A percentile compares a stretch with the other conserved stretches of the same genome.
These are phyloP conservation scores for Gyromitra esculenta DNA, from an alignment of 2,329 filamentous ascomycete species.

Conservation along the genomic window DNA sequence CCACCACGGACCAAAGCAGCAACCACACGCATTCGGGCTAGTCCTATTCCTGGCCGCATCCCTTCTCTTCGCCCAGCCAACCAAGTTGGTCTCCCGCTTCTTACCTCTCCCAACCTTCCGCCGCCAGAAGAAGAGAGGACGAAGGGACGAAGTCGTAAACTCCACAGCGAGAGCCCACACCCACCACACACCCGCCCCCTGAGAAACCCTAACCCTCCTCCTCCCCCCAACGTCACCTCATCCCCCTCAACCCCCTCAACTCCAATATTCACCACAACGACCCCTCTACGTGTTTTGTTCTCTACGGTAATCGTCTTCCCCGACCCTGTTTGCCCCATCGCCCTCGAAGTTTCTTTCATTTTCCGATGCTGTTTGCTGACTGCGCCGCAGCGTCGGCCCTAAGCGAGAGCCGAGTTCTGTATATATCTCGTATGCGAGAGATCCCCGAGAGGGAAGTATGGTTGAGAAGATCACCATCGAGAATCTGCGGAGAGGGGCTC, in stretches of 20 bases:
- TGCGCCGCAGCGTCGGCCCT: conserved; percentile 43
- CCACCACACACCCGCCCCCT: conserved; percentile 47
- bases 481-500: conserved; percentile 48
- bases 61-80: conserved; percentile 43
- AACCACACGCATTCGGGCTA: conserved; percentile 35
- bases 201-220: conserved; percentile 54
- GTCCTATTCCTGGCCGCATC: conserved; percentile 23
- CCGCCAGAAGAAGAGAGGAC: conserved; percentile 45
- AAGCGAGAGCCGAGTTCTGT: conserved; percentile 51
- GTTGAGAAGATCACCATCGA: conserved; percentile 52
- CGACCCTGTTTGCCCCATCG: conserved; percentile 53
- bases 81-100: conserved; percentile 40
- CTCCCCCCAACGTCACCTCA: conserved; percentile 54
- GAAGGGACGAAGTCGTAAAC: conserved; percentile 35
- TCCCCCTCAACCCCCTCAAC: conserved; percentile 44
- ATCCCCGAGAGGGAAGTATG: conserved; percentile 48
- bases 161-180: conserved; percentile 50
- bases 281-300: conserved; percentile 42
- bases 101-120: conserved; percentile 46
- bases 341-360: conserved; percentile 50
- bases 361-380: conserved; percentile 53
- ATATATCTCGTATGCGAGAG: conserved; percentile 53
- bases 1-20: conserved; percentile 11
- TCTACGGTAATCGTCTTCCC: conserved; percentile 51
- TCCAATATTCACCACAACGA: conserved; percentile 38